Base-by-base conservation (phyloP, 192 early-diverging fungal species). In the Rhizophagus sp. region DNA sequence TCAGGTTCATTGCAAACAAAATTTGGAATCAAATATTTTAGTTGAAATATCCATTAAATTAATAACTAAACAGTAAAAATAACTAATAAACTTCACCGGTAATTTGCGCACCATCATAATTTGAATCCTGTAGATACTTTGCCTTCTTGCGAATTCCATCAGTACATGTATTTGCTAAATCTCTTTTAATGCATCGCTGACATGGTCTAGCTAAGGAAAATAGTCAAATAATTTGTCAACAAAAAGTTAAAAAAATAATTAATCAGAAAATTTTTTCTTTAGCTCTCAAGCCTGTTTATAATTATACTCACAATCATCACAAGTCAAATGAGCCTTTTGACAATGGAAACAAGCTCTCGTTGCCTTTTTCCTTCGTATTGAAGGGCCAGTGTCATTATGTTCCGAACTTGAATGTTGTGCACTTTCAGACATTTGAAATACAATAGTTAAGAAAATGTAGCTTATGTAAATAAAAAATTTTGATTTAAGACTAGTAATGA, bases 121-220 rank as follows among this genome's bases (percentile, higher is more conserved):
- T 86, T 33, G 84, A 83, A 66, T 95, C 95, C 78, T 92, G 88
- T 68, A 97, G 85, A 76, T 98, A 97, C 86, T 98, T 98, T 36
- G 96, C 95, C 82, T 93, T 96, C 81, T 97, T 98, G 79, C 96
- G 89, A 30, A 87, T 83, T 24, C 95, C 95, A 78, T 97, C 96
- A 4, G 91, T 88, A 80, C 97, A 97, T 7, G 93, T 91, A 30
- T 79, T 84, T 2, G 85, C 91, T 25, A 96, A 81, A 39, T 93
- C 95, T 69, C 92, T 84, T 85, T 96, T 97, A 25, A 95, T 87
- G 80, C 97, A 98, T 4, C 96, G 92, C 44, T 88, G 87, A 79
- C 97, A 98, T 44, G 97, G 97, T 25, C 97, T 92, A 62, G 87
- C 89, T 90, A 72, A 70, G 41, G 44, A 47, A 62, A 15, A 4